Base-by-base conservation (phyloP, 2,329 filamentous ascomycete genomes). In the Didymella keratinophila region DNA sequence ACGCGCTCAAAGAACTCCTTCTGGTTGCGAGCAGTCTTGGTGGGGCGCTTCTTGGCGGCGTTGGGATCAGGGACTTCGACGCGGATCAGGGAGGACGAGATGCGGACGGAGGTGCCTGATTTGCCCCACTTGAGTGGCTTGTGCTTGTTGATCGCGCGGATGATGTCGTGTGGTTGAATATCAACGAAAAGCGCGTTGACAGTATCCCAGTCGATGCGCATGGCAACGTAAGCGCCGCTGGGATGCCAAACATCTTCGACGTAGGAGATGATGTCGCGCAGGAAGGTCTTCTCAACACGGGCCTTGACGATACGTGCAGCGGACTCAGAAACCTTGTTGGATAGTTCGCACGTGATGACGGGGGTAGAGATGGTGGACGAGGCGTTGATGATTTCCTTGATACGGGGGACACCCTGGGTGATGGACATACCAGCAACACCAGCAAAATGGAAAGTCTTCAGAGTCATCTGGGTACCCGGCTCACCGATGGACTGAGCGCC, bases 321-420 rank as follows among this genome's bases (percentile, higher is more conserved):
- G 64, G 89, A 86, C 53, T 95, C 87, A 64, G 89, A 86, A 54
- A 85, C 81, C 60, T 88, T 87, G 72, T 93, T 95, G 63, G 92
- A 84, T 5, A 98, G 83, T 4, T 91, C 89, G 71, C 95, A 98
- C 6, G 86, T 88, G 67, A 99, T 96, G 73, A 99, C 90, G 0
- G 95, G 95, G 0, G 95, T 99, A 76, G 91, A 96, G 78, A 99
- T 99, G 48, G 83, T 82, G 76, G 93, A 96, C 9, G 93, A 97
- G 6, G 95, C 95, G 79, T 99, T 99, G 87, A 99, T 99, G 67
- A 99, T 99, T 83, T 99, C 95, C 80, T 99, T 99, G 82, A 99
- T 99, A 88, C 95, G 94, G 1, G 95, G 95, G 7, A 99, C 95
- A 91, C 95, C 95, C 74, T 97, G 92, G 0, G 95, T 99, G 74